A percentile compares a stretch with the other conserved stretches of the same genome.
These are phyloP conservation scores for Ogataea minuta DNA, from an alignment of 805 yeast genomes.

Conservation along the genomic window DNA sequence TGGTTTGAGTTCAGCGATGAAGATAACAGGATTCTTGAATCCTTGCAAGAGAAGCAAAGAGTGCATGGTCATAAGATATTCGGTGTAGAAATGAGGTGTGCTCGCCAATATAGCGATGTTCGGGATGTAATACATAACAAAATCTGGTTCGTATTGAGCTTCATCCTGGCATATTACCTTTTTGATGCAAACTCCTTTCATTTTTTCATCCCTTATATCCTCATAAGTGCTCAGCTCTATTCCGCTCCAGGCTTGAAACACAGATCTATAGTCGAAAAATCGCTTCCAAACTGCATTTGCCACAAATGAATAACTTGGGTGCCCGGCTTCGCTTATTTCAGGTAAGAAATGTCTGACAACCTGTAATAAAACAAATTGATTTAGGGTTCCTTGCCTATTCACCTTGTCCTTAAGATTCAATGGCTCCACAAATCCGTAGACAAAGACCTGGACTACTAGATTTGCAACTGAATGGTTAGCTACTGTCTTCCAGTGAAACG, in stretches of 20 bases:
- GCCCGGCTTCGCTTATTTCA: constrained; percentile 14
- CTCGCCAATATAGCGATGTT: constrained; percentile 39
- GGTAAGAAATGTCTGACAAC: constrained; percentile 23
- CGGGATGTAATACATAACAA: constrained; percentile 44
- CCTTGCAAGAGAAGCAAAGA: constrained; percentile 47
- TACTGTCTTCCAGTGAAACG: too few species aligned
- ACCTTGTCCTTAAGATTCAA: constrained; percentile 29
- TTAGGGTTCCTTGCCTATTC: constrained; percentile 31
- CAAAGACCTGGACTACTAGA: constrained; percentile 24
- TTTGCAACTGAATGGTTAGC: constrained; percentile 18
- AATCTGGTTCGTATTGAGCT: constrained; percentile 33
- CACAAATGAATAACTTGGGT: constrained; percentile 29
- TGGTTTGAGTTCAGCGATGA: constrained; percentile 35
- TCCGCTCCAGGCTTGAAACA: constrained; percentile 35
- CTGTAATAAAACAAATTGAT: constrained; percentile 26
- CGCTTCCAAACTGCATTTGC: constrained; percentile 33
- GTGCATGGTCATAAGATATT: constrained; percentile 42
- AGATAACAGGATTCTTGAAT: constrained; percentile 46
- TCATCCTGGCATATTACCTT: constrained; percentile 32
- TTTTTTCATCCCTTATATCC: constrained; percentile 12
- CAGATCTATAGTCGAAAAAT: constrained; percentile 31
- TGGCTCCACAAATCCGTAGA: constrained; percentile 33
- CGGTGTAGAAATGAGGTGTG: constrained; percentile 43
- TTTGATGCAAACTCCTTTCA: constrained; percentile 24
- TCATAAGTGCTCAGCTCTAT: constrained; percentile 33